These are phyloP conservation scores for Glutinoglossum americanum DNA, from an alignment of 495 filamentous ascomycete species.

Conservation along the genomic window DNA sequence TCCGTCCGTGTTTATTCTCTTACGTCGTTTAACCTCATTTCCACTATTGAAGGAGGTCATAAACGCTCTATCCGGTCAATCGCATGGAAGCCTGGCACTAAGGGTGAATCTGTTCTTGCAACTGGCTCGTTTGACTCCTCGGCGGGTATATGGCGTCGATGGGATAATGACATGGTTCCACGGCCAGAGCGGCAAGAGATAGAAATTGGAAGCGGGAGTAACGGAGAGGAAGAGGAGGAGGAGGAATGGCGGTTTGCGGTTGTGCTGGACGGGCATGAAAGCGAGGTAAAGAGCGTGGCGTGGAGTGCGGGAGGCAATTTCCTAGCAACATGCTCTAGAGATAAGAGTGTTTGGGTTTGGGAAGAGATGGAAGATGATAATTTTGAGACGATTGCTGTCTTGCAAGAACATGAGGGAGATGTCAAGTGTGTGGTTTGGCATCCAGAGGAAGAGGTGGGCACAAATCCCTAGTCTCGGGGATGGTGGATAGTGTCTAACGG, in stretches of 20 bases:
- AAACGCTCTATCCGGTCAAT: conserved; percentile 60
- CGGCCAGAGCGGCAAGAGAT: neutral
- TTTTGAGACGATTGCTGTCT: conserved; percentile 85
- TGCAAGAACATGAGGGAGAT: conserved; percentile 84
- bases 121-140: conserved; percentile 5
- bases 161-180: neutral
- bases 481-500: conserved; percentile 14
- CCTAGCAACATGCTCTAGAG: conserved; percentile 73
- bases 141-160: conserved; percentile 3
- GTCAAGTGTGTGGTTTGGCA: conserved; percentile 90
- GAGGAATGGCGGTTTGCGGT: conserved; percentile 78
- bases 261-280: conserved; percentile 81
- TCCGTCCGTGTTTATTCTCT: conserved; percentile 77
- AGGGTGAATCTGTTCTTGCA: conserved; percentile 3
- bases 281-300: conserved; percentile 70
- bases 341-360: conserved; percentile 98
- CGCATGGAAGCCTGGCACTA: conserved; percentile 55
- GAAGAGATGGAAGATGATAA: conserved; percentile 87
- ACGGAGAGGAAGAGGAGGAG: conserved; percentile 36
- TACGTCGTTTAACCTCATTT: conserved; percentile 51
- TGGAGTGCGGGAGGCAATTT: conserved; percentile 63
- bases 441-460: conserved; percentile 32
- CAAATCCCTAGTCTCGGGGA: neutral
- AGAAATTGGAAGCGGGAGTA: conserved; percentile 7
- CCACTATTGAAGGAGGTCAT: conserved; percentile 67